Evolutionary conservation across 169 alveolate species (phyloP).

Genomic region (Eimeria maxima): DNA sequence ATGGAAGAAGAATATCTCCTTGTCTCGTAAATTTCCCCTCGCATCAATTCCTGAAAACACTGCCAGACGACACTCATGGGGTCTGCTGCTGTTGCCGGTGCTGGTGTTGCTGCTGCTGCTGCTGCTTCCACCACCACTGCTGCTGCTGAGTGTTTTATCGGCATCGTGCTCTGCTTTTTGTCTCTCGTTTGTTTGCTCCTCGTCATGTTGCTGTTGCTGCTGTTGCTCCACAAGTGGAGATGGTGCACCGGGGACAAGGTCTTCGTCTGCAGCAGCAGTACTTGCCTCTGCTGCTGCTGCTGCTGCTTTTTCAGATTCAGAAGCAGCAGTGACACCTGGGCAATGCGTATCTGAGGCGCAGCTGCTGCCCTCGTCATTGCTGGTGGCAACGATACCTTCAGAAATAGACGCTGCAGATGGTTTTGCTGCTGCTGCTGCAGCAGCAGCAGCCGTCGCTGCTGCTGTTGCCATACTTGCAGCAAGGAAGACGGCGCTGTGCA

Average conservation of each 20-base stretch:
- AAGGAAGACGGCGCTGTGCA: not conserved
- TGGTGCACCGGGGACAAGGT: not conserved
- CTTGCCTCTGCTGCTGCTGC: not conserved
- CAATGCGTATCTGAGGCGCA: no score
- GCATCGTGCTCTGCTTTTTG: not conserved
- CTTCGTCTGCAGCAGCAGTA: constrained; percentile 12
- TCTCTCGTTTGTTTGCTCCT: not conserved
- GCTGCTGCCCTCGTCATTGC: not conserved
- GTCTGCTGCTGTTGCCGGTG: not conserved
- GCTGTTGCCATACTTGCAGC: constrained; percentile 5
- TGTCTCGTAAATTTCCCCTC: no score
- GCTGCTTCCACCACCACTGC: not conserved
- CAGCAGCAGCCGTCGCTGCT: not conserved
- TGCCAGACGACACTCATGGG: not conserved
- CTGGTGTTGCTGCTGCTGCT: constrained; percentile 9
- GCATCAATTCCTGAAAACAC: not conserved
- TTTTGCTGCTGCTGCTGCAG: not conserved
- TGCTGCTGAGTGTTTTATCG: not conserved
- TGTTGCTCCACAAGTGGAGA: not conserved
- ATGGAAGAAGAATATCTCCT: constrained; percentile 7
- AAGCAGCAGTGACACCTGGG: not conserved
- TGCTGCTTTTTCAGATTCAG: not conserved
- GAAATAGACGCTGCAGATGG: not conserved
- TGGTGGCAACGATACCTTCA: not conserved
- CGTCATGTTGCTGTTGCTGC: not conserved